Base-by-base conservation (phyloP, 2,329 filamentous ascomycete genomes). In the Colletotrichum destructivum region DNA sequence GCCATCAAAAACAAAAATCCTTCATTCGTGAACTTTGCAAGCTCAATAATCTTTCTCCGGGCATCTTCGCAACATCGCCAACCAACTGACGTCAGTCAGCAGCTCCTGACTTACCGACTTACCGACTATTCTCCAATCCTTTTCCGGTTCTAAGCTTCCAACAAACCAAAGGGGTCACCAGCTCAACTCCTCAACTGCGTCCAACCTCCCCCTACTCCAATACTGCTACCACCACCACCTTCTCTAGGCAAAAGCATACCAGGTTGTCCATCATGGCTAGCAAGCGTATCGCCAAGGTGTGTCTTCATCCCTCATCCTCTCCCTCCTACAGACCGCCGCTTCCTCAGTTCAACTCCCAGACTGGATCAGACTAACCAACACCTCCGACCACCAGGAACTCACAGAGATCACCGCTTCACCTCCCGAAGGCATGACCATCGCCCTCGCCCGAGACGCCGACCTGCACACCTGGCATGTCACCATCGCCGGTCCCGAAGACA, bases 391-490 rank as follows among this genome's bases (percentile, higher is more conserved):
- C 51, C 78, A 90, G 88, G 88, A 90, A 79, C 85, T 86, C 75
- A 81, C 81, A 74, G 86, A 90, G 73, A 85, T 87, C 84, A 84
- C 81, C 63, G 74, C 82, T 71, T 75, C 77, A 47, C 86, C 88
- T 0, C 87, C 87, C 0, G 68, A 77, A 0, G 87, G 86, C 77
- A 87, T 87, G 79, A 79, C 79, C 70, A 76, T 90, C 77, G 47
- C 77, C 69, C 85, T 89, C 21, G 80, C 85, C 65, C 78, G 81
- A 73, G 84, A 86, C 74, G 75, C 82, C 59, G 80, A 88, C 79
- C 81, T 90, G 66, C 83, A 87, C 83, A 83, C 78, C 49, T 90
- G 88, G 88, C 82, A 86, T 79, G 79, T 88, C 74, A 81, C 79
- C 18, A 81, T 90, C 69, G 51, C 77, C 2, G 87, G 87, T 2